Percentiles rank a stretch among this genome's conserved stretches.
These are phyloP conservation scores for Penicillium sp. DNA, from an alignment of 2,329 filamentous ascomycete species.

Conservation along the genomic window DNA sequence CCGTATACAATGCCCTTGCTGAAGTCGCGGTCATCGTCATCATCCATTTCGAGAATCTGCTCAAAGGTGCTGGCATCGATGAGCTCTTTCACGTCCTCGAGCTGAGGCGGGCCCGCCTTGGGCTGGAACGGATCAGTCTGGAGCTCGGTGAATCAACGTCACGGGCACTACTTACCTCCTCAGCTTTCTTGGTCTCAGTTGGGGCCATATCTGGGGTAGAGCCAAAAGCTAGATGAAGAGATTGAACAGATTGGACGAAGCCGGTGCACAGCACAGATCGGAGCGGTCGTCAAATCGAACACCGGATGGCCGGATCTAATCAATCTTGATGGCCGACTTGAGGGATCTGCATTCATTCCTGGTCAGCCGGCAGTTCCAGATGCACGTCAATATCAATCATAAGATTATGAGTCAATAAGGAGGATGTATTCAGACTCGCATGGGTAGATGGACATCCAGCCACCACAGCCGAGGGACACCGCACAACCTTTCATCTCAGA, in stretches of 20 bases:
- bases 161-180: conserved; percentile 22
- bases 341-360: no score
- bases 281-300: conserved; percentile 9
- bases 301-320: no score
- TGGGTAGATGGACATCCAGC: no score
- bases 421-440: no score
- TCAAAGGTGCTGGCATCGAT: conserved; percentile 80
- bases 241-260: conserved; percentile 1
- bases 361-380: no score
- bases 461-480: no score
- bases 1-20: conserved; percentile 82
- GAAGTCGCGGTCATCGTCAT: conserved; percentile 82
- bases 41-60: conserved; percentile 98
- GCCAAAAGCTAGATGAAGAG: conserved; percentile 2
- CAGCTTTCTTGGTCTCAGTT: conserved; percentile 27
- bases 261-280: conserved; percentile 5
- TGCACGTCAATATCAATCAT: no score
- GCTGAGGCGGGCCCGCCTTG: conserved; percentile 49
- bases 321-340: no score
- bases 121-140: conserved; percentile 28
- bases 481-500: no score
- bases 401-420: no score
- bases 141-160: conserved; percentile 4
- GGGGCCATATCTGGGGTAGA: conserved; percentile 27
- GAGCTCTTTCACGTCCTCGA: conserved; percentile 66